Percentiles rank a stretch among this genome's conserved stretches.
Conservation (phyloP, 495 filamentous ascomycete genomes). For the Cercophora samala region DNA sequence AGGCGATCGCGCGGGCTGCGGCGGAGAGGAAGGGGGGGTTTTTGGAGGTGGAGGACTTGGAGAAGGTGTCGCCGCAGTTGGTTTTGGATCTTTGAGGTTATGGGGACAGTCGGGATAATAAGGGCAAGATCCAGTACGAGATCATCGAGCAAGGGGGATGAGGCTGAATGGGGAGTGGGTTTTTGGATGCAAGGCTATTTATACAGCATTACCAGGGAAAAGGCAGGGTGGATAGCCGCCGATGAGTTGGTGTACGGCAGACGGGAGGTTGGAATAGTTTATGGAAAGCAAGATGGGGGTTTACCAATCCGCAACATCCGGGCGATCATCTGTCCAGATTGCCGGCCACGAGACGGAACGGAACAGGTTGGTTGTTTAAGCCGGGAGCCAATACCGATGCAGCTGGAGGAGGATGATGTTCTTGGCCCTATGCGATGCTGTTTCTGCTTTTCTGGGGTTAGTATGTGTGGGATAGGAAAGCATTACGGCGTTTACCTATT, state of each 20-base stretch:
- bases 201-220: not conserved
- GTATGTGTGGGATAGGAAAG: not conserved
- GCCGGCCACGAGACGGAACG: not conserved
- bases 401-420: not conserved
- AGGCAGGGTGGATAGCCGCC: not conserved
- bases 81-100: constrained; percentile 71
- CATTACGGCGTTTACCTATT: not conserved
- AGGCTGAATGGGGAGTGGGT: not conserved
- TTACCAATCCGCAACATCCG: not conserved
- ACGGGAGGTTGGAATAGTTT: not conserved
- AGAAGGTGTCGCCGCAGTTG: constrained; percentile 86
- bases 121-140: not conserved
- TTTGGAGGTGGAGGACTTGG: constrained; percentile 84
- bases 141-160: not conserved
- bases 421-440: not conserved
- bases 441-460: not conserved
- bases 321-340: not conserved
- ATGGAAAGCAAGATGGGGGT: not conserved
- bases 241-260: not conserved
- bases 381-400: not conserved
- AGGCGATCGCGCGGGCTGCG: constrained; percentile 80
- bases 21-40: constrained; percentile 66
- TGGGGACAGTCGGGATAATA: not conserved
- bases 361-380: not conserved
- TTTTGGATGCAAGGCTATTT: not conserved